A percentile compares a stretch with the other conserved stretches of the same genome.
These are phyloP conservation scores for Geotrichum klebahnii DNA, from an alignment of 1,139 yeast genomes.

Conservation along the genomic window DNA sequence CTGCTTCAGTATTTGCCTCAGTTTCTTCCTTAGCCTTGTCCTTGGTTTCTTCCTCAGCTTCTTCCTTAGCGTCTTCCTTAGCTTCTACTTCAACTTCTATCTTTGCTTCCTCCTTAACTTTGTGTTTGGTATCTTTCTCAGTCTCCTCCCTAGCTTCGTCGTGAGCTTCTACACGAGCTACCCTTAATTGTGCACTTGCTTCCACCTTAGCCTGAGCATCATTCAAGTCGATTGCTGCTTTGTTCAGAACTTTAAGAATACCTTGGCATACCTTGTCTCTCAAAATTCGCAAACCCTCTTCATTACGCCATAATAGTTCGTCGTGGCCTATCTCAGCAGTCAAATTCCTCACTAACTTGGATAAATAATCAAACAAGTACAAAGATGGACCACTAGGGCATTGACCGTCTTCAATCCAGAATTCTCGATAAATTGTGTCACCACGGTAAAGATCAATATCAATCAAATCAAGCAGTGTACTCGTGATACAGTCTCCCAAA, in stretches of 20 bases:
- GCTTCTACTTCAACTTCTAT: constrained; percentile 5
- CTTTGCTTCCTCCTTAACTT: constrained; percentile 2
- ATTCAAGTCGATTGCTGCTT: neutral
- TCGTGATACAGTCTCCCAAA: constrained; percentile 17
- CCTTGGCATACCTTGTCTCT: constrained; percentile 15
- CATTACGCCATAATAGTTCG: constrained; percentile 24
- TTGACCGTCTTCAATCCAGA: constrained; percentile 4
- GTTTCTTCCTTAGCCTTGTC: neutral
- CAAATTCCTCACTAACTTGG: constrained; percentile 12
- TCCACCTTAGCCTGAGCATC: neutral
- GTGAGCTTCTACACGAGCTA: neutral
- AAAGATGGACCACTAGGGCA: constrained; percentile 16
- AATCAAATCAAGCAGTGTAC: neutral
- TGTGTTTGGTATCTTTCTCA: neutral
- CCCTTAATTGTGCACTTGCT: neutral
- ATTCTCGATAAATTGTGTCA: neutral
- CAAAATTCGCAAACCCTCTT: constrained; percentile 16
- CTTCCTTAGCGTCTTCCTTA: constrained; percentile 4
- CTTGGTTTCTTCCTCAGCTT: neutral
- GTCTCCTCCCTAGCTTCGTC: constrained; percentile 3
- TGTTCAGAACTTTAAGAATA: constrained; percentile 7
- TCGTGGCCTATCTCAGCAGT: constrained; percentile 25
- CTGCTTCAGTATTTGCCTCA: neutral
- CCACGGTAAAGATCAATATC: neutral
- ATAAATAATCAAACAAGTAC: constrained; percentile 13